Percentiles rank a stretch among this genome's conserved stretches.
Evolutionary conservation across 306 rosid species (phyloP).

Genomic region (Fragaria iinumae): DNA sequence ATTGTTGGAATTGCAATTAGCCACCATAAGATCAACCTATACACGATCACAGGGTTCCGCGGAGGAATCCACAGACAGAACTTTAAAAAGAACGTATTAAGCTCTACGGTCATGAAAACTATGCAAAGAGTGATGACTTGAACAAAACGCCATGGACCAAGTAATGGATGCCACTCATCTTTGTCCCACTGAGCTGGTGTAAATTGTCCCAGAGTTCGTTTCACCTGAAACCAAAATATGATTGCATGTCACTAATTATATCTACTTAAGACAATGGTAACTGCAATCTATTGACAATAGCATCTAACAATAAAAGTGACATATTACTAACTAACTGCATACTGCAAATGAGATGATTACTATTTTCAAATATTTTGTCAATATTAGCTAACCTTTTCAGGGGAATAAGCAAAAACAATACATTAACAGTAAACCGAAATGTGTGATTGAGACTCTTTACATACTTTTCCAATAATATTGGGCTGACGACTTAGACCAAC

Average conservation of each 20-base stretch:
- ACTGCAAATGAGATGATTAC: too few species aligned
- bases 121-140: constrained; percentile 91
- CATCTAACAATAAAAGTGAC: background rate
- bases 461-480: constrained; percentile 85
- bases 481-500: constrained; percentile 99
- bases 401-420: background rate
- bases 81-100: constrained; percentile 94
- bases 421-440: constrained; percentile 8
- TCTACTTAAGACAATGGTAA: background rate
- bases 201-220: constrained; percentile 86
- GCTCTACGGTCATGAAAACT: constrained; percentile 90
- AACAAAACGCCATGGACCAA: constrained; percentile 95
- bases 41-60: constrained; percentile 79
- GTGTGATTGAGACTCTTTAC: constrained; percentile 24
- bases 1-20: constrained; percentile 94
- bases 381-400: background rate
- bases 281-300: background rate
- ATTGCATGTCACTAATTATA: constrained; percentile 10
- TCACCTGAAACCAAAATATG: constrained; percentile 52
- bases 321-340: background rate
- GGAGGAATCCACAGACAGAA: constrained; percentile 97
- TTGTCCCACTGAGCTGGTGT: constrained; percentile 99
- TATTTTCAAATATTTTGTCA: background rate
- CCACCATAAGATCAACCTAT: constrained; percentile 98
- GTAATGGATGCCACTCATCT: constrained; percentile 98